Base-by-base conservation (phyloP, 2,329 filamentous ascomycete species). In the Ophiostoma perfectum region DNA sequence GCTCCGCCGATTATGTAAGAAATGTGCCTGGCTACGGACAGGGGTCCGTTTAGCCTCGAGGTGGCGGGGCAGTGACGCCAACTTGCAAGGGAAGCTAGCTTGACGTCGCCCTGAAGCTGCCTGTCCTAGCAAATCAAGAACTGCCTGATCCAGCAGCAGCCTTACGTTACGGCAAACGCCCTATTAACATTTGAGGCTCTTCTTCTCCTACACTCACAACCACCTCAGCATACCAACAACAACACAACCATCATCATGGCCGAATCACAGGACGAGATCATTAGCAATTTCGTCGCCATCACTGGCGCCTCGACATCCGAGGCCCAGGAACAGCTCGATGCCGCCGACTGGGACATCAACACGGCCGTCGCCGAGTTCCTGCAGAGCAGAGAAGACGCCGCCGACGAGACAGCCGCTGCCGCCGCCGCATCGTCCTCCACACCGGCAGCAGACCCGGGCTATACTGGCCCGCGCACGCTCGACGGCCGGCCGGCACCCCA, bases 301-400 rank as follows among this genome's bases (percentile, higher is more conserved):
- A 72, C 71, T 5, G 71, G 71, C 66, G 69, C 68, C 5, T 66
- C 71, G 3, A 27, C 68, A 0, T 36, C 68, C 4, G 70, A 69
- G 66, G 90, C 90, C 64, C 81, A 82, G 68, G 82, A 88, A 70
- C 90, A 90, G 72, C 86, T 94, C 7, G 80, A 82, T 36, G 83
- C 84, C 47, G 87, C 84, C 74, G 79, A 84, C 72, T 92, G 90
- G 88, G 84, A 92, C 74, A 78, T 91, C 60, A 81, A 84, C 72
- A 79, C 81, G 9, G 89, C 89, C 16, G 83, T 85, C 67, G 82
- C 85, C 42, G 83, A 86, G 66, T 90, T 83, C 79, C 91, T 86
- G 75, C 81, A 82, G 70, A 81, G 86, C 69, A 78, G 82, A 45
- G 85, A 88, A 39, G 82, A 85, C 68, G 78, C 75, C 8, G 77